Evolutionary conservation across 179 eudicot species (phyloP).

Genomic region (Silene coronaria): DNA sequence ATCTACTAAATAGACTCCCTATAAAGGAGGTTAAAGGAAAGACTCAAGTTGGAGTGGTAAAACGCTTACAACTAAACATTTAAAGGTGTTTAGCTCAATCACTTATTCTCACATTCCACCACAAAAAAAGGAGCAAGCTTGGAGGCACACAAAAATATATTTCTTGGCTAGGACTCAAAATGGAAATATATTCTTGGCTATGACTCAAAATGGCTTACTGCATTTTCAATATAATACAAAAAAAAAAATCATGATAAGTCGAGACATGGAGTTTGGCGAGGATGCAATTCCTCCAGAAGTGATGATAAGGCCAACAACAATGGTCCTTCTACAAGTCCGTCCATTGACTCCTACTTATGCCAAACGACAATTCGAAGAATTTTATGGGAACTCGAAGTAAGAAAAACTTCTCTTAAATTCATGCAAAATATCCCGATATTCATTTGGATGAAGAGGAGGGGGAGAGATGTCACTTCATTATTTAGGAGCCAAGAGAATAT

Average conservation of each 20-base stretch:
- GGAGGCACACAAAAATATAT: neutral
- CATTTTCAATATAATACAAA: no score
- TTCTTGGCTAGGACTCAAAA: neutral
- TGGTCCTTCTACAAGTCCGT: neutral
- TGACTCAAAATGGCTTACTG: neutral
- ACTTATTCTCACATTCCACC: neutral
- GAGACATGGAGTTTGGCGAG: neutral
- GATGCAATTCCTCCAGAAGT: neutral
- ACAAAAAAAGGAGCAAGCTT: neutral
- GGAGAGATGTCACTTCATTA: no score
- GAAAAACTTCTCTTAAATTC: neutral
- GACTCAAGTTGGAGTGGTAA: no score
- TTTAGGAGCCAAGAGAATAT: no score
- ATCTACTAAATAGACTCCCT: no score
- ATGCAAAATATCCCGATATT: neutral
- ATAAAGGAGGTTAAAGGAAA: no score
- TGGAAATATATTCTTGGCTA: no score
- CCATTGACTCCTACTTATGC: neutral
- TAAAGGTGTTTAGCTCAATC: neutral
- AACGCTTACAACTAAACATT: no score
- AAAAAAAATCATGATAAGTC: neutral
- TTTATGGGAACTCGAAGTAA: neutral
- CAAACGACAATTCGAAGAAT: no score
- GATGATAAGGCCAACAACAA: neutral
- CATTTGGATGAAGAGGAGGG: no score